phyloP scores from a whole-genome alignment of 1,139 yeast genomes.

The Hyphopichia burtonii region DNA sequence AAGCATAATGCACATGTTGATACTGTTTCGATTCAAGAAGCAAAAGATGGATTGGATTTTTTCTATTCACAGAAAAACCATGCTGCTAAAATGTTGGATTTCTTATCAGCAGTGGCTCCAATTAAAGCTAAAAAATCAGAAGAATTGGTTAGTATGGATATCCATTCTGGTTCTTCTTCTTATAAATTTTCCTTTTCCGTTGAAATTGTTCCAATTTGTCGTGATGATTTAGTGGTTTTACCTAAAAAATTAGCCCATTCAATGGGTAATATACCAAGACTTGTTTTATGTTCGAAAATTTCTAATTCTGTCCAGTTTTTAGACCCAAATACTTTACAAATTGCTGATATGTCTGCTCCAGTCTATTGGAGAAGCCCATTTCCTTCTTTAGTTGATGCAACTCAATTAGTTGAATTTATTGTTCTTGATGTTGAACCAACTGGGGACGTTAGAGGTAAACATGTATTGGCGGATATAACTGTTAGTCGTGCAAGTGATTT shows the following conservation, averaged over 20 bases:
- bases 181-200: conserved; percentile 92
- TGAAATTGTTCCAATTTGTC: conserved; percentile 95
- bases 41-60: conserved; percentile 93
- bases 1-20: conserved; percentile 94
- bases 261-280: conserved; percentile 78
- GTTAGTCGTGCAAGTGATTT: conserved; percentile 84
- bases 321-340: conserved; percentile 80
- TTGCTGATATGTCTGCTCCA: conserved; percentile 73
- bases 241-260: conserved; percentile 84
- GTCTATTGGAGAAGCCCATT: conserved; percentile 90
- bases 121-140: conserved; percentile 80
- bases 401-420: conserved; percentile 82
- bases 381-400: conserved; percentile 69
- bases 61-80: conserved; percentile 86
- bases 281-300: conserved; percentile 82
- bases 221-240: conserved; percentile 90
- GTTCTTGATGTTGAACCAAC: conserved; percentile 94
- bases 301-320: conserved; percentile 81
- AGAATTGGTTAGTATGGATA: conserved; percentile 88
- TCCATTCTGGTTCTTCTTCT: conserved; percentile 83
- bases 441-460: conserved; percentile 77
- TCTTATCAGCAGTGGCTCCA: conserved; percentile 86
- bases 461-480: conserved; percentile 85
- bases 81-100: conserved; percentile 92
- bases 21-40: conserved; percentile 88